Percentiles rank a stretch among this genome's conserved stretches.
Evolutionary conservation across 768 basidiomycete genomes (phyloP).

Genomic region (Tremella yokohamensis): DNA sequence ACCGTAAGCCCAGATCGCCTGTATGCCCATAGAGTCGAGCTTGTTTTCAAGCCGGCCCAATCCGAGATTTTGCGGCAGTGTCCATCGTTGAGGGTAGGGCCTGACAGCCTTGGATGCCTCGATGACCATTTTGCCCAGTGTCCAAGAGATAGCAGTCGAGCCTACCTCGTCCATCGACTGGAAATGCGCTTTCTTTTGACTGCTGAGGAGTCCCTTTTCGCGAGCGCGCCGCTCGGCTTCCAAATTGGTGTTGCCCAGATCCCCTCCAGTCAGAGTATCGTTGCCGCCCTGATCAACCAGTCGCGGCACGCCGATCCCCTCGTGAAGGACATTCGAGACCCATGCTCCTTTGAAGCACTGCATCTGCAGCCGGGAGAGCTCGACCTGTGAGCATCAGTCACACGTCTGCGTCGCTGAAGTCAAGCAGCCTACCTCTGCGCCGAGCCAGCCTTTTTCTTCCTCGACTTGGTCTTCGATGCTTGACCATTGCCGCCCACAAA

Average conservation of each 20-base stretch:
- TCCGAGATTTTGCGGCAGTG: conserved; percentile 12
- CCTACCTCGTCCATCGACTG: conserved; percentile 89
- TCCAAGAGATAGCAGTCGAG: conserved; percentile 94
- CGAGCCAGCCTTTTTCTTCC: conserved; percentile 55
- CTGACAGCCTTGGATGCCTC: conserved; percentile 67
- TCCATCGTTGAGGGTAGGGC: neutral
- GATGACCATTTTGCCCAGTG: conserved; percentile 96
- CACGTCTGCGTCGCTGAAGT: neutral
- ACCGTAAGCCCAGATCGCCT: conserved; percentile 42
- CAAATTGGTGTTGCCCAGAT: conserved; percentile 53
- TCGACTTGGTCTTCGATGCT: conserved; percentile 68
- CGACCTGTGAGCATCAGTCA: conserved; percentile 58
- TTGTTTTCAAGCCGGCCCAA: conserved; percentile 17
- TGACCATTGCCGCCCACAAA: conserved; percentile 76
- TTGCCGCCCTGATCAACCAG: conserved; percentile 83
- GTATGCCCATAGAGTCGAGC: conserved; percentile 35
- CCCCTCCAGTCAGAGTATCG: conserved; percentile 58
- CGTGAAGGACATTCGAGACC: conserved; percentile 92
- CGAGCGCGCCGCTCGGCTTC: conserved; percentile 72
- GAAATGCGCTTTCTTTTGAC: conserved; percentile 58
- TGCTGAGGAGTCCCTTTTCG: conserved; percentile 67
- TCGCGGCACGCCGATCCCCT: conserved; percentile 90
- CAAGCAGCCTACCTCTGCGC: conserved; percentile 54
- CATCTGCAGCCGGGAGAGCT: conserved; percentile 81
- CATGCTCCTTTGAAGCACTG: conserved; percentile 99